Evolutionary conservation across 2,329 filamentous ascomycete species (phyloP).

Genomic region (Pseudovirgaria hyperparasitica): DNA sequence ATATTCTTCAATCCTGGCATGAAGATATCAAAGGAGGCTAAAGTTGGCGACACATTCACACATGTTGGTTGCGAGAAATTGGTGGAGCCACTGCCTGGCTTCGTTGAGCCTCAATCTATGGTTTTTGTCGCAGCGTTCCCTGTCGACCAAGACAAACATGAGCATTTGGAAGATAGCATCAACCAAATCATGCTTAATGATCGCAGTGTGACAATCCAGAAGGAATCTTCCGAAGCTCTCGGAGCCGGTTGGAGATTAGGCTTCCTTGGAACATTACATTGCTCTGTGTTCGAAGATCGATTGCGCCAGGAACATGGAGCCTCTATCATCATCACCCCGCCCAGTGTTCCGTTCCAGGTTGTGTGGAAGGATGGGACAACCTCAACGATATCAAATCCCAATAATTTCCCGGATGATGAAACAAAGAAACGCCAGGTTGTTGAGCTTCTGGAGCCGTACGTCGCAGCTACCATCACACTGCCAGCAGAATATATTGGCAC

Average conservation of each 20-base stretch:
- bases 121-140: slow-evolving; percentile 97
- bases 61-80: slow-evolving; percentile 60
- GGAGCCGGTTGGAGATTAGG: slow-evolving; percentile 90
- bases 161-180: slow-evolving; percentile 83
- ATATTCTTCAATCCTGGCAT: slow-evolving; percentile 97
- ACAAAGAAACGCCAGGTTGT: slow-evolving; percentile 38
- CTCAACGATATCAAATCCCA: slow-evolving; percentile 70
- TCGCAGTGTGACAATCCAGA: slow-evolving; percentile 82
- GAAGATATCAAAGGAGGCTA: slow-evolving; percentile 91
- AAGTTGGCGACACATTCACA: slow-evolving; percentile 92
- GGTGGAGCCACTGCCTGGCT: slow-evolving; percentile 76
- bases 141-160: slow-evolving; percentile 78
- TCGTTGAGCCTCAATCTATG: slow-evolving; percentile 97
- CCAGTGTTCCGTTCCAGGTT: slow-evolving; percentile 84
- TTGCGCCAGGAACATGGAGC: slow-evolving; percentile 87
- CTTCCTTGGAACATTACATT: slow-evolving; percentile 92
- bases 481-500: slow-evolving; percentile 90
- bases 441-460: slow-evolving; percentile 61
- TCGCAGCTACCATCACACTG: slow-evolving; percentile 73
- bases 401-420: slow-evolving; percentile 71
- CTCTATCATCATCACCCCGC: slow-evolving; percentile 92
- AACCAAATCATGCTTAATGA: slow-evolving; percentile 90
- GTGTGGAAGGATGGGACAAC: slow-evolving; percentile 66
- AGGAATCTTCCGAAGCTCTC: slow-evolving; percentile 86
- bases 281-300: slow-evolving; percentile 97